Evolutionary conservation across 2,329 filamentous ascomycete genomes (phyloP), one percentile per base, ranked within the genome.

Genomic region (Paraphaeosphaeria sporulosa): DNA sequence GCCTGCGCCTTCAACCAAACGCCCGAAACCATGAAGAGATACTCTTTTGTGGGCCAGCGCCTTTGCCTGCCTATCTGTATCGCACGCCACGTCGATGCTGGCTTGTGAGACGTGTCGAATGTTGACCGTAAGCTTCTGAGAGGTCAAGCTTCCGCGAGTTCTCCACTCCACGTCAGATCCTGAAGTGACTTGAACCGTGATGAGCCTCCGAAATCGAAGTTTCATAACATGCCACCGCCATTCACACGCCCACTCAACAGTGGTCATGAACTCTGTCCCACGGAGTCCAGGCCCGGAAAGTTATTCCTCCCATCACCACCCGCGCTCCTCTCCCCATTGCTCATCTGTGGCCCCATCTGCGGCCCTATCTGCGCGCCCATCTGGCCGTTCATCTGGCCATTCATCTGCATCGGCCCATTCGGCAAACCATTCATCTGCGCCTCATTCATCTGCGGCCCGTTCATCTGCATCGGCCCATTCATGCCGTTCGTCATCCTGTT

Each of bases 241-340:
- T 27, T 3, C 38, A n/a, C 38, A 3, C 38, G 15, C 9, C 3
- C 38, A 7, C 38, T 13, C 17, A 17, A 40, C 17, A 40, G n/a
- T 38, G n/a, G 19, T 51, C 32, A 51, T 40, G 48, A 51, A 9
- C 12, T 51, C 34, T 51, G 48, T 23, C 32, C 21, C 9, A 51
- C 48, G 10, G 55, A 59, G 21, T 71, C 69, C 4, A 71, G 61
- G 4, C 64, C 67, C 44, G 27, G 58, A 46, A 69, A 69, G 59
- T 59, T 67, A 47, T 65, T 68, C 30, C 67, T 62, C 36, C 64
- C 65, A 52, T 73, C 68, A 23, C 60, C 60, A 9, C 64, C 64
- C 17, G 71, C 62, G 9, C 71, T 64, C 21, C 57, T 61, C 17
- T 72, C 67, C 13, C 68, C 64, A 10, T 65, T 58, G 17, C 62